These are phyloP conservation scores for Talaromyces thailandensis DNA, from an alignment of 495 filamentous ascomycete genomes.

Conservation along the genomic window DNA sequence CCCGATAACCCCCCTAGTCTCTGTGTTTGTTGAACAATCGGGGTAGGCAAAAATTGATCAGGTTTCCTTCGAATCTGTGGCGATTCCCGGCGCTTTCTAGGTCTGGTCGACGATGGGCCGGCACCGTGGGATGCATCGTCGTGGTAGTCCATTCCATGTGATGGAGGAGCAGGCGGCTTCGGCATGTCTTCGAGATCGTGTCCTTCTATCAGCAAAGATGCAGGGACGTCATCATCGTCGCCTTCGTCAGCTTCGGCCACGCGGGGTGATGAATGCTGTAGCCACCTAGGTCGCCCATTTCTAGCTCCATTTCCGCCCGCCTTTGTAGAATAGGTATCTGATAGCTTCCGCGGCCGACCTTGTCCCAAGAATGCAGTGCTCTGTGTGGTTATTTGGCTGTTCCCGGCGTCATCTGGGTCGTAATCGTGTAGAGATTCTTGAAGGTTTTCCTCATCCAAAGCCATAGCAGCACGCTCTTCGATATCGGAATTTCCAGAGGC, in stretches of 20 bases:
- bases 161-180: conserved; percentile 24
- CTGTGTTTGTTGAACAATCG: conserved; percentile 9
- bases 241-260: conserved; percentile 55
- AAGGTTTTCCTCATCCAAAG: conserved; percentile 60
- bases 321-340: conserved; percentile 9
- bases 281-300: conserved; percentile 23
- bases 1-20: conserved; percentile 15
- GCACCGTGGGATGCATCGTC: conserved; percentile 30
- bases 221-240: conserved; percentile 80
- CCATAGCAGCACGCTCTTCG: conserved; percentile 60
- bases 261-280: conserved; percentile 18
- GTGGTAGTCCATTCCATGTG: conserved; percentile 21
- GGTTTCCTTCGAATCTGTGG: conserved; percentile 52
- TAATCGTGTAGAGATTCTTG: conserved; percentile 58
- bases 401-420: conserved; percentile 59
- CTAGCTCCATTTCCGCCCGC: conserved; percentile 21
- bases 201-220: conserved; percentile 74
- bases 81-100: conserved; percentile 59
- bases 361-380: conserved; percentile 35
- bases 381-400: conserved; percentile 53
- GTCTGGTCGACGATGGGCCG: conserved; percentile 42
- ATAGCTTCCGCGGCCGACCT: conserved; percentile 9
- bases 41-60: conserved; percentile 21
- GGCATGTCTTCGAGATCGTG: conserved; percentile 28
- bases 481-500: conserved; percentile 49